These are phyloP conservation scores for Nicotiana sylvestris DNA, from an alignment of 257 asterid species.

Conservation along the genomic window DNA sequence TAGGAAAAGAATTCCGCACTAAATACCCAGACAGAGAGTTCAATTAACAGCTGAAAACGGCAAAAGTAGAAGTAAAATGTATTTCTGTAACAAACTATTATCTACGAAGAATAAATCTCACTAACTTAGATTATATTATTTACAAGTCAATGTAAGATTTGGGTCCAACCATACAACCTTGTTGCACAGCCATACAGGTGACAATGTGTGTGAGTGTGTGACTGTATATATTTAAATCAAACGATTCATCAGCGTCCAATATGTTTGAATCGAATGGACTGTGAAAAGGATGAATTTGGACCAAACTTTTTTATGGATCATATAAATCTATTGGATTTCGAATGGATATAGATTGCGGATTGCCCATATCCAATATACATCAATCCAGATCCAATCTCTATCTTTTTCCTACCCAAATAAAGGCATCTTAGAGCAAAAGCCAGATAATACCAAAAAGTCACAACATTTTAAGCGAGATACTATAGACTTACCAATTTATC, in stretches of 20 bases:
- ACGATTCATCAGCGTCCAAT: not conserved
- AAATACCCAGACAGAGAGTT: not conserved
- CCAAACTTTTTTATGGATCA: not conserved
- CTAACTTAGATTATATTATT: slow-evolving; percentile 3
- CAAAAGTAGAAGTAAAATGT: not conserved
- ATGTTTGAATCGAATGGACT: not conserved
- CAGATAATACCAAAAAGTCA: slow-evolving; percentile 8
- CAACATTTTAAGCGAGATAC: not conserved
- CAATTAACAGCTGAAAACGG: not conserved
- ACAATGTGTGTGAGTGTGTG: not conserved
- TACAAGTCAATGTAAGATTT: not conserved
- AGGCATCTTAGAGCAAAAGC: slow-evolving; percentile 15
- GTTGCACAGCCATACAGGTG: slow-evolving; percentile 4
- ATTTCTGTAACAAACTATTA: not conserved
- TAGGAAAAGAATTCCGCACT: not conserved
- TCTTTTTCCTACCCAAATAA: not conserved
- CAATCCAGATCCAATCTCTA: slow-evolving; percentile 1
- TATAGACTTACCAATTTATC: slow-evolving; percentile 78
- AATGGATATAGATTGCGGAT: not conserved
- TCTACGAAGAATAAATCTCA: not conserved
- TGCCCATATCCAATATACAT: not conserved
- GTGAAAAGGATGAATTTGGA: not conserved
- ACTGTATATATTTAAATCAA: not conserved
- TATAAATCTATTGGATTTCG: not conserved
- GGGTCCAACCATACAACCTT: not conserved